Base-by-base conservation (phyloP, 805 yeast species). In the Saccharomyces mikatae region DNA sequence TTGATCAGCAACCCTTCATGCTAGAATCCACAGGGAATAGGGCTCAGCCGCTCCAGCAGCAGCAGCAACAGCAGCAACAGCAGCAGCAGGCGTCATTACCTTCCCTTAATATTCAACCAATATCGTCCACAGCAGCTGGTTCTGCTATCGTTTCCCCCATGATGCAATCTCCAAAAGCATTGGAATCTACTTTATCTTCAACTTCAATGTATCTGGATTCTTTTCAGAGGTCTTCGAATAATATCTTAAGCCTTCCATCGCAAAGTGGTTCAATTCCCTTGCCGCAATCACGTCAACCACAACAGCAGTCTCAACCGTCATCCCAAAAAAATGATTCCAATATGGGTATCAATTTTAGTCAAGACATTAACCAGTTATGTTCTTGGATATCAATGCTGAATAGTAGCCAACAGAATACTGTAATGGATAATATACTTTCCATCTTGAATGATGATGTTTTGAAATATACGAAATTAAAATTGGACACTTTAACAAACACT, bases 391-490 rank as follows among this genome's bases (percentile, higher is more conserved):
- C 75, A 52, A 72, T 71, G 58, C 71, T 82, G 65, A 73, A 71
- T 49, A 74, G 79, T n/a, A 75, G 74, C 48, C 84, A 82, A 57
- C 80, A 74, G 59, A 71, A 78, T 54, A 71, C 78, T 50, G 77
- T 80, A 67, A 73, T 81, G 56, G 86, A 81, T 60, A 77, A 80
- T 62, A 68, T 82, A 65, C 71, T 83, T 55, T 70, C 76, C 49
- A 72, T 73, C 55, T 67, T 82, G 59, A 77, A 81, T 8, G 76
- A 78, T 53, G 85, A 82, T 58, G 76, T 78, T 14, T 66, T 81
- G 57, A 70, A 75, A 36, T 73, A 80, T 50, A 77, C 82, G 53
- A 78, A 75, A 62, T 63, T 76, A 30, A 77, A 76, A 58, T 60
- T 81, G 53, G 83, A 79, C 55, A 65, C 63, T 52, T 49, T 64